Evolutionary conservation across 495 filamentous ascomycete species (phyloP).

Genomic region (Articulospora tetracladia): DNA sequence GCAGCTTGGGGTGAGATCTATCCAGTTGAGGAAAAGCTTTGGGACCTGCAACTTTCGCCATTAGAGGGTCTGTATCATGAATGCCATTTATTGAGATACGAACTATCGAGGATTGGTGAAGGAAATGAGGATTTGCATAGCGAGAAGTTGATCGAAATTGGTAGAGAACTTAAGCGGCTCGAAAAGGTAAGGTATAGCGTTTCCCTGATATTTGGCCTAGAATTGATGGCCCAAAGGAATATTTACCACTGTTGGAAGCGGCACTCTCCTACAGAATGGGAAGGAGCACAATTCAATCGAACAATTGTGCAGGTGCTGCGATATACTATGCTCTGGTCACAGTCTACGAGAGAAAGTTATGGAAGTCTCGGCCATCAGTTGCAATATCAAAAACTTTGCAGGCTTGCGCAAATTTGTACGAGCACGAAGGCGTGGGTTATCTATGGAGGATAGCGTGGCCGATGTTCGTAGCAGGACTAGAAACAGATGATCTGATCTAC

Average conservation of each 20-base stretch:
- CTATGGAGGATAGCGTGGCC: background rate
- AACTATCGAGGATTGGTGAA: background rate
- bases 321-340: background rate
- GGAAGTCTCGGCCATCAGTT: background rate
- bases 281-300: constrained; percentile 2
- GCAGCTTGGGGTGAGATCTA: constrained; percentile 2
- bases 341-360: background rate
- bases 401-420: background rate
- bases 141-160: background rate
- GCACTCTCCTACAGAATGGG: background rate
- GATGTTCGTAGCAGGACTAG: background rate
- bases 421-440: background rate
- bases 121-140: background rate
- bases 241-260: background rate
- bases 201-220: background rate
- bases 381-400: background rate
- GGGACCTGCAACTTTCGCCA: constrained; percentile 2
- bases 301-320: background rate
- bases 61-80: constrained; percentile 4
- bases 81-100: background rate
- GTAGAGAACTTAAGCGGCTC: background rate
- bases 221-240: background rate
- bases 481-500: background rate
- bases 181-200: background rate
- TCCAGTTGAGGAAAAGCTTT: constrained; percentile 2